Conservation (phyloP, 2,329 filamentous ascomycete species). For the Sporothrix variecibatus region DNA sequence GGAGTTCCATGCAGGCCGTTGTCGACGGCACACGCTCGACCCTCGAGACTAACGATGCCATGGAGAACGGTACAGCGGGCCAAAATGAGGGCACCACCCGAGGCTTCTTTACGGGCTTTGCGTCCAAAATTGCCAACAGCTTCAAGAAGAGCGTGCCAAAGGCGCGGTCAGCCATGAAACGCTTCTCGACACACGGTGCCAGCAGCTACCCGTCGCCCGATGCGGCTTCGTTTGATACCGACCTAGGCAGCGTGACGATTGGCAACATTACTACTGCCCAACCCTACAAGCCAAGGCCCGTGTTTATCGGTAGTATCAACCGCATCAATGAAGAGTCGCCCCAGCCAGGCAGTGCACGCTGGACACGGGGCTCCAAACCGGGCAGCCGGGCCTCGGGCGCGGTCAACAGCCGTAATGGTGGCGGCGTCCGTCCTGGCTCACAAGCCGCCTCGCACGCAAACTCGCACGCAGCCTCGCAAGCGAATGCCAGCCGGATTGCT, state of each 20-base stretch:
- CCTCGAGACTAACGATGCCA: neutral
- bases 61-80: neutral
- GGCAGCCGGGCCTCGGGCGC: slow-evolving; percentile 18
- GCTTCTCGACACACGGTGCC: slow-evolving; percentile 5
- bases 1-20: neutral
- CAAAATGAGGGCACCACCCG: neutral
- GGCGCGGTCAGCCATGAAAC: slow-evolving; percentile 2
- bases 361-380: neutral
- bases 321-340: slow-evolving; percentile 29
- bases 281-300: slow-evolving; percentile 30
- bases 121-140: slow-evolving; percentile 16
- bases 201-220: slow-evolving; percentile 23
- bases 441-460: neutral
- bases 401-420: neutral
- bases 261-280: slow-evolving; percentile 30
- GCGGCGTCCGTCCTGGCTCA: neutral
- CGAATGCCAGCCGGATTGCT: neutral
- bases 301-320: slow-evolving; percentile 29
- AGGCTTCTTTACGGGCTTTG: slow-evolving; percentile 24
- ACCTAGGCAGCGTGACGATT: slow-evolving; percentile 30
- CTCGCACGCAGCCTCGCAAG: neutral
- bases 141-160: slow-evolving; percentile 19
- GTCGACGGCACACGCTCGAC: slow-evolving; percentile 22
- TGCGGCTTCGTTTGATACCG: slow-evolving; percentile 29
- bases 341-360: neutral